Evolutionary conservation across 2,329 filamentous ascomycete genomes (phyloP), one percentile per base, ranked within the genome.

Genomic region (Curvularia spicifera): DNA sequence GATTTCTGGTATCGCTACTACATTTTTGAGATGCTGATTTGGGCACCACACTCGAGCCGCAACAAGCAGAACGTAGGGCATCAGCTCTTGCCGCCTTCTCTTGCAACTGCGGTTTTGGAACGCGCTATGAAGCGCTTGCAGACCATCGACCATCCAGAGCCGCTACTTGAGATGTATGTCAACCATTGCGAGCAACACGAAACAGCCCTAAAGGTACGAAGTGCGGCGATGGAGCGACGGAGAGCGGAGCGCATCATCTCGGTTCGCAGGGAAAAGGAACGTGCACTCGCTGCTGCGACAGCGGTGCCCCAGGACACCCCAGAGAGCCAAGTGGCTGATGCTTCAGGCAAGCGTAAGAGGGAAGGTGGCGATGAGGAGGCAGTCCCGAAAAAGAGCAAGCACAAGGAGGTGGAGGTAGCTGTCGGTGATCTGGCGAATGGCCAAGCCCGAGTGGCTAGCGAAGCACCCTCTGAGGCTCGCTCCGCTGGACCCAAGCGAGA

Each of bases 1-100:
- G 92, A 97, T 68, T 98, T 98, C 75, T 99, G 95, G 95, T 84
- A 93, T 54, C 87, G 89, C 43, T 97, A 92, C 77, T 97, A 97
- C 77, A 83, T 89, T 52, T 98, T 93, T 90, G 95, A 98, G 78
- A 89, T 98, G 83, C 83, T 90, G 57, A 79, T 83, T n/a, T 88
- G 86, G 84, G 81, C 82, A 57, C 84, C 83, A 60, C 82, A 86
- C 57, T 81, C 82, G 2, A 80, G 84, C 48, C 79, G 79, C 9
- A 84, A 83, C 51, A 75, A 75, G 40, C 76, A 78, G 29, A 82
- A 83, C 15, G 80, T 81, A 70, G 82, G 82, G 48, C 81, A 81
- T 7, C 65, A 68, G 22, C 59, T 77, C 3, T 80, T 85, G 45
- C 85, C 88, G 22, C 92, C 93, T 0, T 84, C 84, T 4, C 80